Evolutionary conservation across 2,329 filamentous ascomycete species (phyloP), one percentile per base, ranked within the genome.

Genomic region (Alternaria consortialis): DNA sequence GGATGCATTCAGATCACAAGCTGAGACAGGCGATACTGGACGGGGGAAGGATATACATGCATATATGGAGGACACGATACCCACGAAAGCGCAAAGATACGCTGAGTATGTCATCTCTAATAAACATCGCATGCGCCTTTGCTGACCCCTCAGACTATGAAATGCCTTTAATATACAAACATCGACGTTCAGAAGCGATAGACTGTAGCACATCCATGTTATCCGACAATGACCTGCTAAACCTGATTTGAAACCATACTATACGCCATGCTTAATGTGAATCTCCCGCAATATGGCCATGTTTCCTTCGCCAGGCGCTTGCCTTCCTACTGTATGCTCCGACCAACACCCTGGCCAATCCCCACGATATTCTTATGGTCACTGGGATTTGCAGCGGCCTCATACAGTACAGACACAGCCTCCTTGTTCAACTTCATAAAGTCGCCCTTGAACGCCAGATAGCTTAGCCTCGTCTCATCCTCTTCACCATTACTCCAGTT

Each of bases 361-460:
- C 82, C 81, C 23, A 74, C 74, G 48, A 80, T 77, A 60, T 79
- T 65, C 80, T 86, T 87, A 81, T 99, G 95, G 81, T 99, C 95
- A 47, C 83, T 87, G 12, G 94, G 95, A 78, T 97, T 97, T 36
- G 95, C 91, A 27, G 94, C 94, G 17, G 93, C 91, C 85, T 99
- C 95, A 79, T 98, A 99, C 62, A 97, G 73, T 70, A 98, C 94
- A 69, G 91, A 93, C 7, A 91, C 83, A 1, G 95, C 93, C 75
- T 94, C 92, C 56, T 90, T 85, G 47, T 90, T 95, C 73, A 97
- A 80, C 76, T 89, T 88, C 87, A 95, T 95, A 85, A 93, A 98
- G 80, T 97, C 92, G 25, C 95, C 95, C 80, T 92, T 94, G 83
- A 99, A 98, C 1, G 92, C 95, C 58, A 98, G 66, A 80, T 97